These are phyloP conservation scores for Torulaspora indica DNA, from an alignment of 805 yeast species.

Conservation along the genomic window DNA sequence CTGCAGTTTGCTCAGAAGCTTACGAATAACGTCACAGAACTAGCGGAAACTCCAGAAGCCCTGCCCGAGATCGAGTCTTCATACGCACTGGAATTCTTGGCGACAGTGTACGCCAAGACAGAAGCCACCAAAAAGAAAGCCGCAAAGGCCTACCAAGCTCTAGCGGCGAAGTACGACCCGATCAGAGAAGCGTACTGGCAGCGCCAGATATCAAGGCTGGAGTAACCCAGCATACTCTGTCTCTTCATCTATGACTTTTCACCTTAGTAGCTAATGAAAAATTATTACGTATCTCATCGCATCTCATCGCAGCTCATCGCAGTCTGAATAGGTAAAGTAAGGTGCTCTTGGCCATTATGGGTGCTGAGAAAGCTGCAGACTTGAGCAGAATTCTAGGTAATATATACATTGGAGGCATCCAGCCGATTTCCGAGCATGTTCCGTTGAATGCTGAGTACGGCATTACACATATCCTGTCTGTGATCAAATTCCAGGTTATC, in stretches of 20 bases:
- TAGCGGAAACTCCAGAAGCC: slow-evolving; percentile 14
- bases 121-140: slow-evolving; percentile 38
- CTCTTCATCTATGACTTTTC: background rate
- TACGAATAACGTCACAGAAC: slow-evolving; percentile 34
- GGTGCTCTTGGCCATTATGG: slow-evolving; percentile 1
- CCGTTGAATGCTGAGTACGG: slow-evolving; percentile 49
- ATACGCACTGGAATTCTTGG: slow-evolving; percentile 61
- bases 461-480: slow-evolving; percentile 69
- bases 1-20: slow-evolving; percentile 44
- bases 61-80: slow-evolving; percentile 42
- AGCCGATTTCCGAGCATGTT: slow-evolving; percentile 52
- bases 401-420: slow-evolving; percentile 68
- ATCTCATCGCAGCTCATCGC: slow-evolving; percentile 11
- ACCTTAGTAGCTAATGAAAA: background rate
- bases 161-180: slow-evolving; percentile 54
- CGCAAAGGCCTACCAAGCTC: slow-evolving; percentile 43
- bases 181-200: slow-evolving; percentile 61
- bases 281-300: slow-evolving; percentile 12
- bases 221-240: background rate
- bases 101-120: slow-evolving; percentile 42
- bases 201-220: slow-evolving; percentile 36
- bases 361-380: slow-evolving; percentile 19
- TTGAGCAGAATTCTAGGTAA: slow-evolving; percentile 66
- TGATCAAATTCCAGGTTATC: slow-evolving; percentile 61
- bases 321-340: slow-evolving; percentile 17